These are phyloP conservation scores for Colletotrichum eremochloae DNA, from an alignment of 2,329 filamentous ascomycete genomes.

Conservation along the genomic window DNA sequence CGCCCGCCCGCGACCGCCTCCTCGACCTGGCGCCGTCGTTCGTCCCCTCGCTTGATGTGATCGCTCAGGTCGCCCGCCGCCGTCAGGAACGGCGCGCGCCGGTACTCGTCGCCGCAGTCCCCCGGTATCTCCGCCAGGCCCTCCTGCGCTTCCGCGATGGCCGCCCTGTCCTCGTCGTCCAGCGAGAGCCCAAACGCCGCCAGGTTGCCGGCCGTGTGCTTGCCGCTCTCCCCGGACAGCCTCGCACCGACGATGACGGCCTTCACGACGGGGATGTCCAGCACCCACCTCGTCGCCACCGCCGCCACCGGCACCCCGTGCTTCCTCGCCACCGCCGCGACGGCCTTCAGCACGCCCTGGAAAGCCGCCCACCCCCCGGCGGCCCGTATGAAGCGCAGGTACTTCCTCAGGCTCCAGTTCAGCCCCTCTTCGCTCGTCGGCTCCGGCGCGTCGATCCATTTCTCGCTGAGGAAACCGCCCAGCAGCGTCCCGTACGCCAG, in stretches of 20 bases:
- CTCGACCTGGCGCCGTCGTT: slow-evolving; percentile 5
- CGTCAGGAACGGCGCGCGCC: slow-evolving; percentile 35
- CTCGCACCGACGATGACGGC: slow-evolving; percentile 60
- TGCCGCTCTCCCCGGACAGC: slow-evolving; percentile 4
- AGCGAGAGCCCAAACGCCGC: slow-evolving; percentile 45
- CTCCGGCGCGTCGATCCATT: slow-evolving; percentile 44
- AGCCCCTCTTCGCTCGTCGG: slow-evolving; percentile 31
- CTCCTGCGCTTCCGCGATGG: slow-evolving; percentile 41
- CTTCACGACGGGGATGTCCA: slow-evolving; percentile 62
- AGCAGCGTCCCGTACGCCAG: slow-evolving; percentile 34
- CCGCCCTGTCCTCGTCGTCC: slow-evolving; percentile 42
- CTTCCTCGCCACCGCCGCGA: slow-evolving; percentile 56
- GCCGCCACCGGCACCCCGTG: slow-evolving; percentile 58
- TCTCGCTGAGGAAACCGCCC: slow-evolving; percentile 44
- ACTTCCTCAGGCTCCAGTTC: slow-evolving; percentile 48
- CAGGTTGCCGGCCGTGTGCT: slow-evolving; percentile 50
- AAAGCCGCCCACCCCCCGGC: slow-evolving; percentile 61
- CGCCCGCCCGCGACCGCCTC: slow-evolving; percentile 11
- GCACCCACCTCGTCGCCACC: slow-evolving; percentile 64
- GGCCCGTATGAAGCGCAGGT: slow-evolving; percentile 51
- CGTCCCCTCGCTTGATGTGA: slow-evolving; percentile 2
- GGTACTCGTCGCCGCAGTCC: slow-evolving; percentile 47
- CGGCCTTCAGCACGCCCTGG: slow-evolving; percentile 55
- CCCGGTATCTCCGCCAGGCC: slow-evolving; percentile 43
- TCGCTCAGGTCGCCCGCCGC: slow-evolving; percentile 26